phyloP scores from a whole-genome alignment of 2,329 filamentous ascomycete genomes.

The Zymoseptoria crescenta region DNA sequence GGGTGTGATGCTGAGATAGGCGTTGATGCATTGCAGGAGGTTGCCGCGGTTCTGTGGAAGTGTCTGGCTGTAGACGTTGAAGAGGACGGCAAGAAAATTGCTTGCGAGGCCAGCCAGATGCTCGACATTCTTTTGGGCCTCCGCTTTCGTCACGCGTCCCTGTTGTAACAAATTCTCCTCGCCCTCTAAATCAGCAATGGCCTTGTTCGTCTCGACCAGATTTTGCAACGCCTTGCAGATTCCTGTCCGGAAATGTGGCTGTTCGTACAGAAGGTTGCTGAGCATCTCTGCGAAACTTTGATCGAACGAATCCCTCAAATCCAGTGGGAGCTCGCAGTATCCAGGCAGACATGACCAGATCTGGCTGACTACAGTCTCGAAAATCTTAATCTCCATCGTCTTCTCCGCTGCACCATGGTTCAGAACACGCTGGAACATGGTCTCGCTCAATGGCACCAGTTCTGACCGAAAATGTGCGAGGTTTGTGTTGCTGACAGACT shows the following conservation, averaged over 20 bases:
- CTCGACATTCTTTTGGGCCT: conserved; percentile 71
- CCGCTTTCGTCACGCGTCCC: conserved; percentile 65
- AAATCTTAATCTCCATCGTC: conserved; percentile 95
- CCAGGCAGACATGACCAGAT: conserved; percentile 91
- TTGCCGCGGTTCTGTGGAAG: conserved; percentile 84
- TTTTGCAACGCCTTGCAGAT: conserved; percentile 80
- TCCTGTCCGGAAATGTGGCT: conserved; percentile 77
- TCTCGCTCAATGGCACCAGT: conserved; percentile 81
- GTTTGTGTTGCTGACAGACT: conserved; percentile 82
- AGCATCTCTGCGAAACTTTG: conserved; percentile 82
- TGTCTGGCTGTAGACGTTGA: conserved; percentile 97
- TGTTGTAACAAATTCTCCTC: conserved; percentile 68
- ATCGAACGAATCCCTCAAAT: conserved; percentile 62
- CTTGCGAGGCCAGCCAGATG: conserved; percentile 72
- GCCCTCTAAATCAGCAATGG: conserved; percentile 61
- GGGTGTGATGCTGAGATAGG: conserved; percentile 70
- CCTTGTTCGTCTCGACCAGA: conserved; percentile 85
- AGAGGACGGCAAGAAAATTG: conserved; percentile 91
- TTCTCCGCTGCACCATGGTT: conserved; percentile 77
- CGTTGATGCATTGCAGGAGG: conserved; percentile 89
- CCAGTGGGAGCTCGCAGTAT: conserved; percentile 87
- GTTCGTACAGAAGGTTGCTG: conserved; percentile 85
- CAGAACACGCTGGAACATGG: conserved; percentile 80
- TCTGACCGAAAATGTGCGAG: conserved; percentile 77
- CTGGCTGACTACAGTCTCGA: conserved; percentile 90